Base-by-base conservation (phyloP, 352 stramenopile genomes). In the Phytopythium boreale region DNA sequence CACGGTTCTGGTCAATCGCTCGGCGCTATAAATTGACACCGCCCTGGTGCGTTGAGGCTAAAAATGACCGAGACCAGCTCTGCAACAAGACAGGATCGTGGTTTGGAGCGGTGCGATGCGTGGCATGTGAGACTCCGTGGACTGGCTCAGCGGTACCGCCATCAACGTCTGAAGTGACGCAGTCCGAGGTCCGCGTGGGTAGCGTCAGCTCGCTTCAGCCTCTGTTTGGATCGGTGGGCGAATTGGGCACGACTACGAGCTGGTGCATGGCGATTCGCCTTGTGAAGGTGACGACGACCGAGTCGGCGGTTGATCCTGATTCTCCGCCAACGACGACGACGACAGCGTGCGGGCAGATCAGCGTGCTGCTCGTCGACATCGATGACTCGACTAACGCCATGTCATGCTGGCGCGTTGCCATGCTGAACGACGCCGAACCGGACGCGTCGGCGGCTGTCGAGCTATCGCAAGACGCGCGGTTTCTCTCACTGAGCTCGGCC, bases 401-500 rank as follows among this genome's bases (percentile, higher is more conserved):
- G 7, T 1, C 7, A 14, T 72, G 60, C 14, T 17, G 60, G 22
- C 46, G 64, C n/a, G 10, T 74, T 27, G 63, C 67, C 27, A 37
- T 62, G 4, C 24, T 68, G 8, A 66, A 59, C 51, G 57, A 44
- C 31, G 36, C n/a, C 10, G 31, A 57, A 11, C 36, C 61, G 10
- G 15, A 57, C 19, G 52, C 27, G 49, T 55, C 60, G 1, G 31
- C 41, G 15, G 56, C 60, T 4, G 60, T 76, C 29, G 58, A 70
- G 26, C 26, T 81, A 2, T 79, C 75, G 2, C 70, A 64, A 26
- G 71, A 76, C 56, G 68, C 53, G 15, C 39, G 53, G n/a, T 56
- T 69, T 50, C 24, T 81, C 19, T 66, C 73, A 26, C 46, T 77
- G 59, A 63, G 27, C 14, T 72, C 46, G 20, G 37, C 66, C 5